Conservation (phyloP, 2,329 filamentous ascomycete species). For the Nannizziopsis barbatae region DNA sequence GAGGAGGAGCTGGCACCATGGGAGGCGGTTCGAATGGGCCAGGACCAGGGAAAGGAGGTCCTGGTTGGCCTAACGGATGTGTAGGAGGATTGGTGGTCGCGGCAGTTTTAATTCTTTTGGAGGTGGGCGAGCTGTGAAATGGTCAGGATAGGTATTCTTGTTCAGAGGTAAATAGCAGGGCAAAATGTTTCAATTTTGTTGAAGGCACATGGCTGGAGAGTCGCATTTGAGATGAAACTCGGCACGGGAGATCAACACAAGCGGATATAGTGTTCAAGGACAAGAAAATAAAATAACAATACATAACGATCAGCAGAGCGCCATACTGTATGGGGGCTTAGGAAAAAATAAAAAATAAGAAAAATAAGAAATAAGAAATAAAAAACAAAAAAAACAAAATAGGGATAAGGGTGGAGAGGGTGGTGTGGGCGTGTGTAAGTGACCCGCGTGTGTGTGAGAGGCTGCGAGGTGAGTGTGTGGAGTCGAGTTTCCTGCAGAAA, state of each 20-base stretch:
- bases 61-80: conserved; percentile 30
- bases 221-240: conserved; percentile 3
- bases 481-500: background rate
- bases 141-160: conserved; percentile 9
- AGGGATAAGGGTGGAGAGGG: conserved; percentile 10
- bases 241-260: conserved; percentile 9
- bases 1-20: conserved; percentile 27
- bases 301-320: conserved; percentile 3
- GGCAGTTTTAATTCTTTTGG: conserved; percentile 35
- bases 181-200: conserved; percentile 6
- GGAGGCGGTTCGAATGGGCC: conserved; percentile 29
- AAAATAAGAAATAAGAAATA: no score
- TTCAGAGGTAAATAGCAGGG: conserved; percentile 11
- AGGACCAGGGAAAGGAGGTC: conserved; percentile 27
- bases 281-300: background rate
- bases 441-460: conserved; percentile 14
- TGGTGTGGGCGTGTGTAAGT: conserved; percentile 8
- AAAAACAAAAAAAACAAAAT: background rate
- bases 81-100: conserved; percentile 25
- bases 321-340: background rate
- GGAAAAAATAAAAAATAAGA: background rate
- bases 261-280: conserved; percentile 6
- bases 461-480: conserved; percentile 12
- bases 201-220: conserved; percentile 4
- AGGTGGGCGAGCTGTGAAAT: conserved; percentile 29